Base-by-base conservation (phyloP, 371 early-diverging fungal genomes). In the Apophysomyces sp. region DNA sequence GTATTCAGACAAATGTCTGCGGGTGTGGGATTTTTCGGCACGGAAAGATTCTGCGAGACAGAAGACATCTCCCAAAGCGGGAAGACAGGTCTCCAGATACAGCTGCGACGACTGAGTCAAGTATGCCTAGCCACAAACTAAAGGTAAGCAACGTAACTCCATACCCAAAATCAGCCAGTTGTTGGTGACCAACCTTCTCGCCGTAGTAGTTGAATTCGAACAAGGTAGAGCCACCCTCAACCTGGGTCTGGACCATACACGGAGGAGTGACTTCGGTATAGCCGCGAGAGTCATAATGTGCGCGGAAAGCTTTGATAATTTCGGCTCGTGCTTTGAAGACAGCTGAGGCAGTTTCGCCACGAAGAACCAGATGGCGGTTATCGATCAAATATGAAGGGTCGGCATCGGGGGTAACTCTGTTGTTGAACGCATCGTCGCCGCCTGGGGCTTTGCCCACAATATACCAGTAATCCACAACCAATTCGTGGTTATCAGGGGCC, bases 1-100 rank as follows among this genome's bases (percentile, higher is more conserved):
- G 78, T 94, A 99, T 84, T 99, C 98, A 56, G 97, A 94, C 73
- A 99, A 85, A 74, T 99, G 99, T 56, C 99, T 86, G 62, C 99
- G 89, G n/a, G 99, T 99, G 78, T 95, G 94, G 27, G 97, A 97
- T 72, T 97, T 98, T 76, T 99, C 99, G n/a, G 99, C 99, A 69
- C 99, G 91, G 86, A 94, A 99, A 9, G 98, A 98, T 77, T 98
- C 97, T 55, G 96, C 92, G 68, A 99, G 91, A 78, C 98, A 98
- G 85, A 93, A 99, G 12, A 96, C 97, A 68, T 96, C 98, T 44
- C 98, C 98, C 68, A 98, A 78, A 8, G 99, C 88, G 15, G 99
- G 96, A 56, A 97, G 86, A 64, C 92, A 95, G 6, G 99, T 99
- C 77, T 99, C 99, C 56, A 99, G 84, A 72, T 99, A 99, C 49